These are phyloP conservation scores for Carpinus viminea DNA, from an alignment of 306 rosid genomes.

Conservation along the genomic window DNA sequence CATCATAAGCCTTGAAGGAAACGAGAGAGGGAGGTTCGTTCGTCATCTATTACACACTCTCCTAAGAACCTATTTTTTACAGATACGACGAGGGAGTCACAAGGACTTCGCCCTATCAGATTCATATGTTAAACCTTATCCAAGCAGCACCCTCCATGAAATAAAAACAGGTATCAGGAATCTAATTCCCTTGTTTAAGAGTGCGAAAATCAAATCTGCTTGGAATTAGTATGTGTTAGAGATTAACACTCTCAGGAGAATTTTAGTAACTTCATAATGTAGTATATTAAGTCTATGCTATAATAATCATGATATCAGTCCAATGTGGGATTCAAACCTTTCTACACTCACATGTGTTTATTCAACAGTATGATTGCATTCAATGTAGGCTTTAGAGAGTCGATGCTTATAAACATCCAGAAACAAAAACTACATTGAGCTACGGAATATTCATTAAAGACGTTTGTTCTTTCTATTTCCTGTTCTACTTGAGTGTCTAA, in stretches of 20 bases:
- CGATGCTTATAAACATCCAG: not conserved
- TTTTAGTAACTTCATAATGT: no score
- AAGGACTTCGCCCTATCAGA: slow-evolving; percentile 13
- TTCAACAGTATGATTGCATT: not conserved
- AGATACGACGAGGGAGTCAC: slow-evolving; percentile 27
- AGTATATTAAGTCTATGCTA: no score
- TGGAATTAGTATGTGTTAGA: not conserved
- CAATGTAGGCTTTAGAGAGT: not conserved
- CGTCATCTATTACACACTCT: slow-evolving; percentile 24
- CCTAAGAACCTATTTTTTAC: slow-evolving; percentile 38
- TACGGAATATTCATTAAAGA: not conserved
- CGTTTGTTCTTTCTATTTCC: not conserved
- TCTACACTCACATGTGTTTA: no score
- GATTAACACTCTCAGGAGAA: no score
- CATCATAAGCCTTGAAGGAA: slow-evolving; percentile 31
- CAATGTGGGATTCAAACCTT: no score
- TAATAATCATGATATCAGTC: no score
- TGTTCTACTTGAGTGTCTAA: not conserved
- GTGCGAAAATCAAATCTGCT: not conserved
- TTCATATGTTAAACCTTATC: slow-evolving; percentile 6
- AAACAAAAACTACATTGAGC: not conserved
- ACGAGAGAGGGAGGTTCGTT: slow-evolving; percentile 25
- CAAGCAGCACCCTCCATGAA: slow-evolving; percentile 26
- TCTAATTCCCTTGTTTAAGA: not conserved
- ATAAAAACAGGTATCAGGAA: slow-evolving; percentile 30